phyloP scores from a whole-genome alignment of 176 grass and related monocot species.

The Bonia amplexicaulis region DNA sequence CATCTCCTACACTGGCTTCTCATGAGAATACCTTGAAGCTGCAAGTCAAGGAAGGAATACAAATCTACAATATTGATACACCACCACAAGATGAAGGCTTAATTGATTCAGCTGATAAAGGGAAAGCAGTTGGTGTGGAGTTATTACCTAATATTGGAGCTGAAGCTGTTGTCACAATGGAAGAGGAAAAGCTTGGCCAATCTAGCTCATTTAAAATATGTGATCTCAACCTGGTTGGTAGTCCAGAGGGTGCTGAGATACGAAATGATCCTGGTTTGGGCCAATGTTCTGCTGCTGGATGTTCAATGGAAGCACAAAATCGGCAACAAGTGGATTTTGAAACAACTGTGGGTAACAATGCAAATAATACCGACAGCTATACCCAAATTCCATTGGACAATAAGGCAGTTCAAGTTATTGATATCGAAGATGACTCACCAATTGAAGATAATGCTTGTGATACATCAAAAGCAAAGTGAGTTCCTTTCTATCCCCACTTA shows the following conservation, averaged over 20 bases:
- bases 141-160: constrained; percentile 38
- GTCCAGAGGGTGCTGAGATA: constrained; percentile 68
- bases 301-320: constrained; percentile 35
- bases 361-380: constrained; percentile 27
- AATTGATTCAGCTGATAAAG: constrained; percentile 44
- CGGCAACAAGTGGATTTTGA: constrained; percentile 48
- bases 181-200: constrained; percentile 55
- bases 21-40: constrained; percentile 30
- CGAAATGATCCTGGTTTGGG: constrained; percentile 47
- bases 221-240: constrained; percentile 81
- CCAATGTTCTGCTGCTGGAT: constrained; percentile 27
- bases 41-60: constrained; percentile 37
- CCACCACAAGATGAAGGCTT: constrained; percentile 51
- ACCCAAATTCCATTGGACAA: constrained; percentile 37
- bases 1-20: constrained; percentile 26
- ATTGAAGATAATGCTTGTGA: constrained; percentile 42
- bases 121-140: constrained; percentile 33
- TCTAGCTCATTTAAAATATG: constrained; percentile 77
- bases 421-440: constrained; percentile 78
- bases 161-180: constrained; percentile 26
- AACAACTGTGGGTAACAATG: constrained; percentile 25
- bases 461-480: constrained; percentile 71
- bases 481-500: neutral
- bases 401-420: constrained; percentile 68
- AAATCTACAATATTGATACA: constrained; percentile 41